Evolutionary conservation across 2,329 filamentous ascomycete genomes (phyloP).

Genomic region (Colletotrichum cuscutae): DNA sequence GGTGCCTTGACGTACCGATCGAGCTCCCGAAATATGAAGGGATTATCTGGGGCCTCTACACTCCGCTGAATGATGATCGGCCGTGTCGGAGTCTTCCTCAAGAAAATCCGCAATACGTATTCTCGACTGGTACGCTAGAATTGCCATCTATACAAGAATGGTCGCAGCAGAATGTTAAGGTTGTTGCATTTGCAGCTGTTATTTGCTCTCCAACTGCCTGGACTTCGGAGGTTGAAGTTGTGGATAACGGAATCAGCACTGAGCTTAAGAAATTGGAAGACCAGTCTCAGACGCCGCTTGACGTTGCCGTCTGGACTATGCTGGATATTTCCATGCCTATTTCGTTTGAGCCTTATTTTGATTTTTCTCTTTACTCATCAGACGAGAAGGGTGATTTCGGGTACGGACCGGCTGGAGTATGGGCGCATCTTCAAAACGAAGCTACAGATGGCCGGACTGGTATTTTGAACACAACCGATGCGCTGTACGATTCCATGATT

Average conservation of each 20-base stretch:
- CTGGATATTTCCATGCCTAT: not conserved
- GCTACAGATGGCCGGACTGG: not conserved
- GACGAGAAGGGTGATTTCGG: not conserved
- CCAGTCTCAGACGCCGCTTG: not conserved
- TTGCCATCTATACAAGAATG: too few species aligned
- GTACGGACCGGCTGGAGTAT: not conserved
- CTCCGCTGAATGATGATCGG: not conserved
- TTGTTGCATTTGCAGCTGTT: not conserved
- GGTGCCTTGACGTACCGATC: too few species aligned
- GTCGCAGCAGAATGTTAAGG: too few species aligned
- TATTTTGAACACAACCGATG: not conserved
- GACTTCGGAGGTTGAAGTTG: not conserved
- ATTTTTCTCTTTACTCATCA: not conserved
- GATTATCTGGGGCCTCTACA: too few species aligned
- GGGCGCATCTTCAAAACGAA: not conserved
- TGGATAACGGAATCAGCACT: not conserved
- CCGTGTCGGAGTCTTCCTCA: slow-evolving; percentile 1
- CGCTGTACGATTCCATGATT: not conserved
- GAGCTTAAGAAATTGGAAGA: not conserved
- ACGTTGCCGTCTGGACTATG: not conserved
- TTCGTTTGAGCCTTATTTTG: not conserved
- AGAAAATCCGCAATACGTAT: not conserved
- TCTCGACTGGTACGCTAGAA: not conserved
- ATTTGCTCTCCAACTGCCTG: slow-evolving; percentile 8
- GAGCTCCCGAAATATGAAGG: too few species aligned